Base-by-base conservation (phyloP, 306 rosid genomes). In the Gillenia trifoliata region DNA sequence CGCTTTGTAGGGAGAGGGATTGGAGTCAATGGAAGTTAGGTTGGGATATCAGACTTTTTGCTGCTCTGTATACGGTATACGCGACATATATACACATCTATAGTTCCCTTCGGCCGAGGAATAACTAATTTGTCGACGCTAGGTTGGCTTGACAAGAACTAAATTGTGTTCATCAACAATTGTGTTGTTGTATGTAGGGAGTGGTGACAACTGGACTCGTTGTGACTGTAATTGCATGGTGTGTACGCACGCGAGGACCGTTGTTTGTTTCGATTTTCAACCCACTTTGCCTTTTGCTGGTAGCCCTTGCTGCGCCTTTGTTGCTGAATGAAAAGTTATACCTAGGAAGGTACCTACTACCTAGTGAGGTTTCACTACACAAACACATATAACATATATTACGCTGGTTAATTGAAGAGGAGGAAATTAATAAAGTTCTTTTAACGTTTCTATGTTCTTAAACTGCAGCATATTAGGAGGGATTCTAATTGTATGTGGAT, bases 1-100 rank as follows among this genome's bases (percentile, higher is more conserved):
- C 86, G 15, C 78, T 87, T 4, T 87, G 88, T 47, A 29, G 33
- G 59, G 88, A 87, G 28, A 85, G 80, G 59, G 91, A 85, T 55
- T 85, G 85, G 91, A 83, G 64, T 11, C 83, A 83, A 15, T 89
- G 93, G 93, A 83, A 69, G 28, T 56, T 89, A 60, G 88, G 86
- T 8, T 89, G 88, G 86, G 79, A 56, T 26, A 57, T 90, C 6
- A 81, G 87, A 70, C 87, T 90, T 25, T 74, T 90, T 11, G 75
- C 91, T 0, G 89, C 79, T 1, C 73, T 86, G 22, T 87, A 72
- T 73, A 61, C 87, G 80, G 91, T 88, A 83, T 26, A 36, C n/a
- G n/a, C 40, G 40, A 36, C 31, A 29, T 31, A 31, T 3, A 31
- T 31, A 31, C 5, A 31, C 5, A 8, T 36, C n/a, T n/a, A 8